Evolutionary conservation across 2,329 filamentous ascomycete species (phyloP), one percentile per base, ranked within the genome.

Genomic region (Drechslerella stenobrocha): DNA sequence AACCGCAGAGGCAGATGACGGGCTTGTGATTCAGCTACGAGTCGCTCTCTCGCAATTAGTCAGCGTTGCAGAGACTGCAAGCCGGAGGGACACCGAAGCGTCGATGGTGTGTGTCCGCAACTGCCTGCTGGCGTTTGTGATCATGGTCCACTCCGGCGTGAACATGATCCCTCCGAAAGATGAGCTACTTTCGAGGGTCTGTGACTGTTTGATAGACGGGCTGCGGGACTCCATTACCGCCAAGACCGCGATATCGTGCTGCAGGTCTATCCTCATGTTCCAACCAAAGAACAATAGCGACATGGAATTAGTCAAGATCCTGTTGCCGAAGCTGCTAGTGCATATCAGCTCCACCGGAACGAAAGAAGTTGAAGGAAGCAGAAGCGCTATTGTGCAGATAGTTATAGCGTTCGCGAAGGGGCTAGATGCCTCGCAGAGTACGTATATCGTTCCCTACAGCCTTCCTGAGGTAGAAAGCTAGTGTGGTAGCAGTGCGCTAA

Each of bases 81-180:
- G 44, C 59, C 70, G 11, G 47, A 83, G 88, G 37, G 88, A 91
- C 73, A 77, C 76, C 6, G 85, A 91, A 18, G 85, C 87, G 3
- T 90, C 90, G 2, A 80, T 98, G 22, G 80, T 87, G 1, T 95
- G 90, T 75, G 92, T 96, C 74, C 96, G 95, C 79, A 98, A 97
- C 74, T 88, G 87, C 2, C 83, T 98, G 3, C 81, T 98, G 47
- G 89, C 90, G 0, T 87, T 87, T 46, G 96, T 93, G 0, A 88
- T 98, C 65, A 82, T 98, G 6, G 85, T 98, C 66, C 96, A 90
- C 6, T 87, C 87, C 37, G 88, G 89, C 4, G 82, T 84, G 65
- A 88, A 88, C 71, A 81, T 86, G 42, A 82, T 97, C 57, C 83
- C 85, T 0, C 83, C 88, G 0, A 84, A 83, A 40, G 91, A 97